phyloP scores from a whole-genome alignment of 768 basidiomycete species.

The Artomyces pyxidatus region DNA sequence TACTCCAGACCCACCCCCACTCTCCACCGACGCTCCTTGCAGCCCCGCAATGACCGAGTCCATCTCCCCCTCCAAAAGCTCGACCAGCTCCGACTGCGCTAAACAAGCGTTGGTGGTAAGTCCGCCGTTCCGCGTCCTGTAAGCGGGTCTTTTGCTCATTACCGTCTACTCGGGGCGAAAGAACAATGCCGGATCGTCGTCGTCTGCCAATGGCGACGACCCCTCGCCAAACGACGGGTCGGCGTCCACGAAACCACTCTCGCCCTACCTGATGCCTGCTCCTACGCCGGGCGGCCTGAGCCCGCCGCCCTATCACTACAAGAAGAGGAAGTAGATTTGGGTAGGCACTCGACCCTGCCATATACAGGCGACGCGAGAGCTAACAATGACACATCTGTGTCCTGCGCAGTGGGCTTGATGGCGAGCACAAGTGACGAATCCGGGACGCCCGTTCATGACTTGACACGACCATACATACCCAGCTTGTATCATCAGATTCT shows the following conservation, averaged over 20 bases:
- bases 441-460: slow-evolving; percentile 2
- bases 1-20: not conserved
- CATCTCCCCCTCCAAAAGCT: too few relatives aligned
- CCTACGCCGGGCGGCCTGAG: slow-evolving; percentile 16
- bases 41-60: too few relatives aligned
- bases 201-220: not conserved
- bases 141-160: too few relatives aligned
- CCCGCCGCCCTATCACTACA: slow-evolving; percentile 15
- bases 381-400: not conserved
- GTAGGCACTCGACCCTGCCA: not conserved
- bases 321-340: slow-evolving; percentile 9
- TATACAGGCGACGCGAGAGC: too few relatives aligned
- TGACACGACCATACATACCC: not conserved
- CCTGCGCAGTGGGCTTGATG: not conserved
- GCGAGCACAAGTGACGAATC: not conserved
- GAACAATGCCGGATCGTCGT: too few relatives aligned
- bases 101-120: too few relatives aligned
- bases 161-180: too few relatives aligned
- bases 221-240: not conserved
- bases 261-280: slow-evolving; percentile 8
- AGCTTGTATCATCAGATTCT: not conserved
- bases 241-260: slow-evolving; percentile 2
- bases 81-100: too few relatives aligned
- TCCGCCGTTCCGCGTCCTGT: too few relatives aligned
- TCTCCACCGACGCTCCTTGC: not conserved